These are phyloP conservation scores for Phytopythium boreale DNA, from an alignment of 352 stramenopile species.

Conservation along the genomic window DNA sequence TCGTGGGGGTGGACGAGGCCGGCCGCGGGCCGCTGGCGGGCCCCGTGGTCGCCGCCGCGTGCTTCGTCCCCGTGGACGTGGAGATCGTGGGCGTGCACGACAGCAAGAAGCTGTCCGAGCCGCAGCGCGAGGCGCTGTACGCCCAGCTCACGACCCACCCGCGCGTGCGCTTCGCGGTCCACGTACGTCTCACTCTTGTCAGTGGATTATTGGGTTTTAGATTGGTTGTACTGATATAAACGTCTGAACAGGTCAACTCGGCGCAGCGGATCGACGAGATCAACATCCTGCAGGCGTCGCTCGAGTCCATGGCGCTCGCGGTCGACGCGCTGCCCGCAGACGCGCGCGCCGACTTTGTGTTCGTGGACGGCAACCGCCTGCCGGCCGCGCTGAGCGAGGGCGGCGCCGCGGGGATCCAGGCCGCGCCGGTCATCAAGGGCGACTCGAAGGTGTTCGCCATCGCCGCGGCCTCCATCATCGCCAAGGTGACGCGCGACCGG, in stretches of 20 bases:
- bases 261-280: conserved; percentile 95
- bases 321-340: conserved; percentile 21
- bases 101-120: conserved; percentile 95
- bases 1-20: conserved; percentile 96
- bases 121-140: conserved; percentile 91
- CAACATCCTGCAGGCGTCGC: conserved; percentile 98
- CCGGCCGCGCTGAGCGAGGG: conserved; percentile 73
- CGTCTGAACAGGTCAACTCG: conserved; percentile 32
- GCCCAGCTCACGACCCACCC: conserved; percentile 78
- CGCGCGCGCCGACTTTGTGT: conserved; percentile 67
- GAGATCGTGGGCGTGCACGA: conserved; percentile 89
- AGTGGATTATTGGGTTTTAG: not conserved
- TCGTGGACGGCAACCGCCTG: conserved; percentile 96
- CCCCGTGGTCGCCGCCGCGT: conserved; percentile 80
- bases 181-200: conserved; percentile 19
- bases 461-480: conserved; percentile 96
- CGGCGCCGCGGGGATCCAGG: conserved; percentile 30
- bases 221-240: not conserved
- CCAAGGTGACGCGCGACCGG: conserved; percentile 97
- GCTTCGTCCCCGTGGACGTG: conserved; percentile 75
- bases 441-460: conserved; percentile 96
- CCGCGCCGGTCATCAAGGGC: conserved; percentile 93
- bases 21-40: conserved; percentile 94
- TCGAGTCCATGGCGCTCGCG: conserved; percentile 90
- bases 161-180: conserved; percentile 86